Evolutionary conservation across 2,329 filamentous ascomycete species (phyloP), one percentile per base, ranked within the genome.

Genomic region (Botrytis porri): DNA sequence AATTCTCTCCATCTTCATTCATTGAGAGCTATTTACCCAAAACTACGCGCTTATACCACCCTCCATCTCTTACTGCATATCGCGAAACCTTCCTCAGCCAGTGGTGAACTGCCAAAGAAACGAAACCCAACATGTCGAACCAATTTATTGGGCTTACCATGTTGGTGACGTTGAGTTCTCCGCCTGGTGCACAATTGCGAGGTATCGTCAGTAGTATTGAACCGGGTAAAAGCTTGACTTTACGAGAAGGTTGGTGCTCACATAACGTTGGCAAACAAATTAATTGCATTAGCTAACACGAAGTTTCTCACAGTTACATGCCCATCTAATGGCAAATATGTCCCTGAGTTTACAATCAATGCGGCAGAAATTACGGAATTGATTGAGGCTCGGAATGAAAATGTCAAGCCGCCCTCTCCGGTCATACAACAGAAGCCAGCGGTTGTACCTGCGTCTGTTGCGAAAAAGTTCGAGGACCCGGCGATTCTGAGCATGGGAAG

Each of bases 71-170:
- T 48, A 39, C 64, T 66, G 48, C 43, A 69, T 65, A 41, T 51
- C 62, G 54, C 45, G 35, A 69, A 69, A 51, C 48, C 25, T 61
- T 69, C 65, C 59, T 41, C 35, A 18, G 41, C 48, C 45, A 75
- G 65, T 74, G 60, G 70, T 43, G 74, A 70, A 72, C 54, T 75
- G 71, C 66, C 69, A 74, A 67, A 74, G 51, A 29, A 57, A 74
- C 72, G 41, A 45, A 54, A 70, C 67, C 67, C 70, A 75, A 66
- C 54, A 81, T 81, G 80, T 78, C 78, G 74, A 78, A 78, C 72
- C 77, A 78, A 71, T 81, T 81, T 70, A 80, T 82, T 60, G 80
- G 80, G 37, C 79, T 81, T 74, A 80, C 79, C 71, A 81, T 82
- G 80, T 73, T 81, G 77, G 80, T 82, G 76, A 81, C 80, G 39